Evolutionary conservation across 495 filamentous ascomycete genomes (phyloP), one percentile per base, ranked within the genome.

Genomic region (Aspergillus asperescens): DNA sequence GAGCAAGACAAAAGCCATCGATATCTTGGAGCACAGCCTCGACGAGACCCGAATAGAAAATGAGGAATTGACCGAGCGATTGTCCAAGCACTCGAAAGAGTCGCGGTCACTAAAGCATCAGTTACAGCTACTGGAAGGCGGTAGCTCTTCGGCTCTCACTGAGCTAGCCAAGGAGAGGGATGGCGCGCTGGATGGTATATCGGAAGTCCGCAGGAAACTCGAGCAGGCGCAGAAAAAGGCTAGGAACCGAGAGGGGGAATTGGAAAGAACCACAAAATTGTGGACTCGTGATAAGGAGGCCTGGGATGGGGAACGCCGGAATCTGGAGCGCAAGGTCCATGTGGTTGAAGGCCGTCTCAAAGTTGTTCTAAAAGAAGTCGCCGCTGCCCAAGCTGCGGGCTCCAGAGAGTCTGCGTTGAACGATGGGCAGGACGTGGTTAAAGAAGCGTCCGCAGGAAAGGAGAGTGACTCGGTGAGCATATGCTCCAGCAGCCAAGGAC

Each of bases 161-260:
- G 87, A 90, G 50, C 73, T 97, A 22, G 84, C 87, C 12, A 83
- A 81, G 46, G 94, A 99, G 68, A 80, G 92, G 19, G 92, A 99
- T 57, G 83, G 89, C 53, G 88, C 89, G 4, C 78, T 91, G 9
- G 85, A 88, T 24, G 77, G 77, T n/a, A 78, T 79, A 38, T 70
- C 74, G 5, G 92, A 97, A 58, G 75, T 86, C 24, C 89, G 81
- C 62, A 83, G 80, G 59, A 88, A 89, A 48, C 75, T 97, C 10
- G 93, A 99, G 18, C 69, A 76, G 12, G 77, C 81, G 1, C 85
- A 92, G 54, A 92, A 88, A 66, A 89, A 84, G 60, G 69, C 84
- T n/a, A 80, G 88, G 28, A 76, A 69, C 41, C 87, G 88, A 41
- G 92, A 97, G 65, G 88, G 97, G 49, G 89, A 95, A 55, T 80